Percentiles rank a stretch among this genome's conserved stretches.
Conservation (phyloP, 2,329 filamentous ascomycete species). For the Phialophora expanda region DNA sequence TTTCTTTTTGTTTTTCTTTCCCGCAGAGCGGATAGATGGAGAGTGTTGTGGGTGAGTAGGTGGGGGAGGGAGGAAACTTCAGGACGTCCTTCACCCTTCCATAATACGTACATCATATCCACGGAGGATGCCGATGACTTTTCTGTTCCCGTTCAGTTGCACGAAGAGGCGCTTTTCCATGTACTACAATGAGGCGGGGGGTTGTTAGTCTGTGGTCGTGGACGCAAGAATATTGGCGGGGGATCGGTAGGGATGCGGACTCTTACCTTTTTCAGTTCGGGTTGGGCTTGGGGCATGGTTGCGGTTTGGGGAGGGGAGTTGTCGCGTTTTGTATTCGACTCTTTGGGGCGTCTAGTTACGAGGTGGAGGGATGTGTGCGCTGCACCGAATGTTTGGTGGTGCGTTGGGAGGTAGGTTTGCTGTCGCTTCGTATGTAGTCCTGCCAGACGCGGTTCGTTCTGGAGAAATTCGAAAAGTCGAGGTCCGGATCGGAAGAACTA, state of each 20-base stretch:
- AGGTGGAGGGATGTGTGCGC: not conserved
- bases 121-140: slow-evolving; percentile 90
- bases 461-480: slow-evolving; percentile 5
- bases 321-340: not conserved
- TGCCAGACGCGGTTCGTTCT: not conserved
- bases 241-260: slow-evolving; percentile 16
- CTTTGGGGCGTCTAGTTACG: not conserved
- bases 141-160: slow-evolving; percentile 95
- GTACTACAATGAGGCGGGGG: slow-evolving; percentile 65
- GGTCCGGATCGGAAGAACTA: not conserved
- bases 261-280: slow-evolving; percentile 94
- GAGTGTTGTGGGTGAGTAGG: not conserved
- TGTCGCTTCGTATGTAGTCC: not conserved
- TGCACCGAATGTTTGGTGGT: not conserved
- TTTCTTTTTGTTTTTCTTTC: not conserved
- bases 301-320: slow-evolving; percentile 4
- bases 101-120: slow-evolving; percentile 84
- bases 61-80: not conserved
- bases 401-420: not conserved
- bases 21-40: not conserved
- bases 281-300: slow-evolving; percentile 94
- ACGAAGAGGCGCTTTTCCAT: slow-evolving; percentile 99
- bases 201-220: not conserved
- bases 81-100: not conserved
- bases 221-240: slow-evolving; percentile 31